Conservation (phyloP, 257 asterid genomes). For the Voacanga thouarsii region DNA sequence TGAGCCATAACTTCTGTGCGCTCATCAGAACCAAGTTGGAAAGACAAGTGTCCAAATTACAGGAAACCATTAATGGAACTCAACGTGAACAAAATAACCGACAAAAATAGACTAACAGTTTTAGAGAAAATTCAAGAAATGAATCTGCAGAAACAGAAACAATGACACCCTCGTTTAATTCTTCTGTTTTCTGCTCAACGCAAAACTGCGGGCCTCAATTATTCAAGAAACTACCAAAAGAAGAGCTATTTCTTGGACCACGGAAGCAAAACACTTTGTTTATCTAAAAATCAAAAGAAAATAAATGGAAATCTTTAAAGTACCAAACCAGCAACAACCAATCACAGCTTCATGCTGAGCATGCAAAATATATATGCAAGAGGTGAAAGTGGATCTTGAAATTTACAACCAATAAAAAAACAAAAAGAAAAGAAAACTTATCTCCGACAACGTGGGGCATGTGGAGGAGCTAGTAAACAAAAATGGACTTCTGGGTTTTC, state of each 20-base stretch:
- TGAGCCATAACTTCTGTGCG: not conserved
- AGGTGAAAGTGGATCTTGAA: not conserved
- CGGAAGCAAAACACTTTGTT: not conserved
- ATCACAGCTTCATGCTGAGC: not conserved
- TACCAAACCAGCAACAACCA: not conserved
- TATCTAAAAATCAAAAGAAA: not conserved
- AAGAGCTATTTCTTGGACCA: not conserved
- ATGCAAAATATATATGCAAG: not conserved
- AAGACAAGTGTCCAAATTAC: not conserved
- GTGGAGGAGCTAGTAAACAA: not conserved
- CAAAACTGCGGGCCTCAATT: not conserved
- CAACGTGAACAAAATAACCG: not conserved
- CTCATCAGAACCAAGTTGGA: not conserved
- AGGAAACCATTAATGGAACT: not conserved
- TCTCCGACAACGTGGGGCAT: not conserved
- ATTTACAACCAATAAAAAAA: too few species aligned
- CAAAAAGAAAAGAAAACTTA: too few species aligned
- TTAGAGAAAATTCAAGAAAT: constrained; percentile 1
- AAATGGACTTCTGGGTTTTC: not conserved
- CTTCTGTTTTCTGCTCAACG: not conserved
- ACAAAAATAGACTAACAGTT: not conserved
- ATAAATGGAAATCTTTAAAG: not conserved
- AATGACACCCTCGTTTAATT: not conserved
- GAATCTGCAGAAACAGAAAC: not conserved
- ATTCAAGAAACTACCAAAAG: not conserved